A percentile compares a stretch with the other conserved stretches of the same genome.
These are phyloP conservation scores for Jaapia argillacea DNA, from an alignment of 768 basidiomycete species.

Conservation along the genomic window DNA sequence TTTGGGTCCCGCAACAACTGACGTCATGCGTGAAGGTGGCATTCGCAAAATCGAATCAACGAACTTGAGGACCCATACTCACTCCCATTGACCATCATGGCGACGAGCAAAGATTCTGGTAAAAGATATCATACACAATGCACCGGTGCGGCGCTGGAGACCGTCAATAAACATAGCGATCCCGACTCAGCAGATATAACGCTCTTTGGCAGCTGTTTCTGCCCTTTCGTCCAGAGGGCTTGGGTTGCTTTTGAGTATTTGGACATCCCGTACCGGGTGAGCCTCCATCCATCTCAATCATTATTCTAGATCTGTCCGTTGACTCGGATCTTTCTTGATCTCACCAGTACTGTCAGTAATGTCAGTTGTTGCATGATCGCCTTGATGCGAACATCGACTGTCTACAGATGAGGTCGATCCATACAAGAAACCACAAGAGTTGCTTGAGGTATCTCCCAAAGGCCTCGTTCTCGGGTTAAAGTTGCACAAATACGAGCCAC, in stretches of 20 bases:
- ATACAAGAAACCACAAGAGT: constrained; percentile 71
- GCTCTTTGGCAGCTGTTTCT: constrained; percentile 66
- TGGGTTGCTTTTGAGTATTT: constrained; percentile 72
- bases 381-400: background rate
- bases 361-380: constrained; percentile 17
- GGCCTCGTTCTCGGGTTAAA: constrained; percentile 69
- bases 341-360: constrained; percentile 23
- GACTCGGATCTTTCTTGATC: too few relatives aligned
- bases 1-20: too few relatives aligned
- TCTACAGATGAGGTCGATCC: constrained; percentile 67
- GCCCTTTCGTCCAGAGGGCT: constrained; percentile 75
- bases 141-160: constrained; percentile 45
- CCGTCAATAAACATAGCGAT: constrained; percentile 36
- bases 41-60: too few relatives aligned
- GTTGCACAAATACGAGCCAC: constrained; percentile 41
- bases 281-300: too few relatives aligned
- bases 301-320: too few relatives aligned
- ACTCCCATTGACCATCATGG: constrained; percentile 8
- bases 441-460: constrained; percentile 75
- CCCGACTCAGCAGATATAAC: constrained; percentile 38
- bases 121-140: constrained; percentile 29
- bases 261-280: constrained; percentile 59
- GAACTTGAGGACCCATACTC: too few relatives aligned
- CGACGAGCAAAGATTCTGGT: constrained; percentile 23
- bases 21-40: too few relatives aligned